phyloP scores from a whole-genome alignment of 148 eudicot genomes.

The Salicornia ramosissima region DNA sequence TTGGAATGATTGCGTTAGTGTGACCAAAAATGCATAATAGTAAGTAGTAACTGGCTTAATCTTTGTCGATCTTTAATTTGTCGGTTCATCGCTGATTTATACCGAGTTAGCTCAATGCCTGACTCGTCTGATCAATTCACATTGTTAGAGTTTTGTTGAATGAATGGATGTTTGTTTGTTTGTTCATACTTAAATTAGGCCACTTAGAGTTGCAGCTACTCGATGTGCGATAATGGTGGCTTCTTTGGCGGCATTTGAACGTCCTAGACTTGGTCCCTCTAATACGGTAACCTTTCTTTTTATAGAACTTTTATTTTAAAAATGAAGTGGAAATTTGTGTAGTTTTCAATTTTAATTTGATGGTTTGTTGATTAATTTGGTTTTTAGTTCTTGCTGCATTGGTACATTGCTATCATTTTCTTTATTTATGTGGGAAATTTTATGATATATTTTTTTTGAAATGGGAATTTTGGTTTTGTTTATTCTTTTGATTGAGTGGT shows the following conservation, averaged over 20 bases:
- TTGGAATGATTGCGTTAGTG: too few relatives aligned
- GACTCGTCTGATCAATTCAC: constrained; percentile 12
- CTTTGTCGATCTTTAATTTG: constrained; percentile 9
- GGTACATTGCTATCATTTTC: constrained; percentile 7
- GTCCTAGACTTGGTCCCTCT: constrained; percentile 48
- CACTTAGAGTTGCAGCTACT: background rate
- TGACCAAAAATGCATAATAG: too few relatives aligned
- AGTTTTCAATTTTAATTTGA: background rate
- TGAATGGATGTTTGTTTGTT: background rate
- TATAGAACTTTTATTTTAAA: too few relatives aligned
- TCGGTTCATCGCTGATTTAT: constrained; percentile 13
- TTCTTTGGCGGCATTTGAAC: constrained; percentile 47
- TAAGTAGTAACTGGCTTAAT: too few relatives aligned
- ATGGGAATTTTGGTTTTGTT: background rate
- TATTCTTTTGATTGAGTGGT: constrained; percentile 7
- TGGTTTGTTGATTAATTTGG: constrained; percentile 25
- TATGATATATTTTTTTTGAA: background rate
- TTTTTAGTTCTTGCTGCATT: constrained; percentile 12
- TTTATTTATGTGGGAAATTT: background rate
- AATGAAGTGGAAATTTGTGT: too few relatives aligned
- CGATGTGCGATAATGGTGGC: constrained; percentile 47
- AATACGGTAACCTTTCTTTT: too few relatives aligned
- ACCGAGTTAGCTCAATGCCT: constrained; percentile 23
- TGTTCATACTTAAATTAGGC: background rate
- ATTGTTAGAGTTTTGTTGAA: background rate